phyloP scores from a whole-genome alignment of 208 protist species.

The Crithidia mellificae region DNA sequence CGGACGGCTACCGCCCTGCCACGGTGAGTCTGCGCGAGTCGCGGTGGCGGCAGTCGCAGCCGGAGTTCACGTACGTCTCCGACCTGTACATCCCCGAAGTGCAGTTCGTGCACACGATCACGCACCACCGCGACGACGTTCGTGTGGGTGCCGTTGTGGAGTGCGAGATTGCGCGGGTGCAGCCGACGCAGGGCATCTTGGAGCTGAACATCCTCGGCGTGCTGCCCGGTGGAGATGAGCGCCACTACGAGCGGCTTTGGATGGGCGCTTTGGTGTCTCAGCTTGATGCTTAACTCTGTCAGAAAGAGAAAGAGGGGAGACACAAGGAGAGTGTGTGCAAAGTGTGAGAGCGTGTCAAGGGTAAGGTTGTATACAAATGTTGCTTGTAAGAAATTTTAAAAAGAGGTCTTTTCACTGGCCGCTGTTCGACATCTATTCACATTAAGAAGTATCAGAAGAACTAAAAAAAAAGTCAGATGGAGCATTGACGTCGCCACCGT shows the following conservation, averaged over 20 bases:
- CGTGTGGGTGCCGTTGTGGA: slow-evolving; percentile 75
- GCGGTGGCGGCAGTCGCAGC: slow-evolving; percentile 9
- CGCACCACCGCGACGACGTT: slow-evolving; percentile 59
- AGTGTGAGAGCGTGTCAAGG: no score
- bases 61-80: slow-evolving; percentile 60
- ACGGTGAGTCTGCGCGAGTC: slow-evolving; percentile 10
- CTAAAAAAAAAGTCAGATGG: no score
- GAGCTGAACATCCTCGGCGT: slow-evolving; percentile 57
- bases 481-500: no score
- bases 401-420: no score
- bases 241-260: slow-evolving; percentile 63
- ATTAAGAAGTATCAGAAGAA: no score
- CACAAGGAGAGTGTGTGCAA: not conserved
- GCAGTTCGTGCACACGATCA: slow-evolving; percentile 74
- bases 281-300: slow-evolving; percentile 53
- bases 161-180: slow-evolving; percentile 59
- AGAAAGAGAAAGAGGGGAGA: not conserved
- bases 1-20: slow-evolving; percentile 2
- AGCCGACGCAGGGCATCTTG: slow-evolving; percentile 70
- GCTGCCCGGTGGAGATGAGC: slow-evolving; percentile 60
- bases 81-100: slow-evolving; percentile 84
- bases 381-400: not conserved
- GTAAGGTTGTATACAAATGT: no score
- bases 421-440: no score
- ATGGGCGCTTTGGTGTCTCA: slow-evolving; percentile 56